These are phyloP conservation scores for Senna tora DNA, from an alignment of 306 rosid genomes.

Conservation along the genomic window DNA sequence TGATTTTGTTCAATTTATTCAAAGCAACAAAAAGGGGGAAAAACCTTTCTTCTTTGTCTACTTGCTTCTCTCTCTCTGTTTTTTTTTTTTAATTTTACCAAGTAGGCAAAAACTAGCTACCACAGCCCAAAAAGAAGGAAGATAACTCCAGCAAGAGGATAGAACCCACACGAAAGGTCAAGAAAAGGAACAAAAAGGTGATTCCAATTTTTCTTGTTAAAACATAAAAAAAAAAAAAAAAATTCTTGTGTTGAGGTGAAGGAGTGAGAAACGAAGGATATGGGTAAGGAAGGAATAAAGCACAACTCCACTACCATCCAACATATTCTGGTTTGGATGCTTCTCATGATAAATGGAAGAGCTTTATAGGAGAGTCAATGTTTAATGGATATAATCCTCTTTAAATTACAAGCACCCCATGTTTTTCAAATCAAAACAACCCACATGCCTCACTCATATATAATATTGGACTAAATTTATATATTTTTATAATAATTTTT, in stretches of 20 bases:
- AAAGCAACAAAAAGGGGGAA: not conserved
- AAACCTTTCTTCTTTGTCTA: no score
- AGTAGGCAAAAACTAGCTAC: not conserved
- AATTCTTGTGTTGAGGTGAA: constrained; percentile 20
- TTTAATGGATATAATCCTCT: constrained; percentile 14
- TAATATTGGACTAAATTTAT: no score
- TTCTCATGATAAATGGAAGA: constrained; percentile 29
- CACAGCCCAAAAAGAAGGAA: not conserved
- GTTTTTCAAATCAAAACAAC: not conserved
- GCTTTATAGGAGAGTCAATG: constrained; percentile 24
- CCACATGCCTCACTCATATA: no score
- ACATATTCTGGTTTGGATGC: constrained; percentile 51
- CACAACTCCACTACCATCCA: constrained; percentile 46
- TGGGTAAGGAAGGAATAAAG: constrained; percentile 64
- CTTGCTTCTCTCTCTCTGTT: no score
- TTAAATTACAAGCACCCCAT: constrained; percentile 14
- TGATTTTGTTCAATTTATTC: not conserved
- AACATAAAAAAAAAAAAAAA: constrained; percentile 13
- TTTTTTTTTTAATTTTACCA: no score
- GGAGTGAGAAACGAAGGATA: constrained; percentile 33
- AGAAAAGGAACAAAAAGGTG: not conserved
- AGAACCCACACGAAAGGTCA: not conserved
- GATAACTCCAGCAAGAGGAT: constrained; percentile 19
- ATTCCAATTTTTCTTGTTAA: constrained; percentile 31
- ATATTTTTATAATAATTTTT: no score